phyloP scores from a whole-genome alignment of 1,139 yeast genomes.

The Lodderomyces metapsilosis region DNA sequence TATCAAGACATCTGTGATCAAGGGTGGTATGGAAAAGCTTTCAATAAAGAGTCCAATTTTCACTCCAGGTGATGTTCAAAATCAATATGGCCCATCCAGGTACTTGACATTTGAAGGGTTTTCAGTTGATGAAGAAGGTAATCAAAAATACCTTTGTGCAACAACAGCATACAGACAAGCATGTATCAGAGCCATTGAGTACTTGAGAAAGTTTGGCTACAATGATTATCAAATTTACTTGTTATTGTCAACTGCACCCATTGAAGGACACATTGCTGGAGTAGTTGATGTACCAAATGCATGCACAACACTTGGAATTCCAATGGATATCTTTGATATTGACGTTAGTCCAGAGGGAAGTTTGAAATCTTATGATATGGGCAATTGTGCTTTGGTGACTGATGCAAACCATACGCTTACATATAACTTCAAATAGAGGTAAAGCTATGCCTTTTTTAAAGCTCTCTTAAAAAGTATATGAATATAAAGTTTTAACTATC shows the following conservation, averaged over 20 bases:
- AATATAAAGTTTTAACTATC: background rate
- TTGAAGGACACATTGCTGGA: constrained; percentile 51
- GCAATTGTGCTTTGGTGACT: constrained; percentile 38
- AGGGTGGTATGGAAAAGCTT: constrained; percentile 39
- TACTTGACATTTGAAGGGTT: constrained; percentile 53
- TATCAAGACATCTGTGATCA: constrained; percentile 36
- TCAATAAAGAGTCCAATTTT: constrained; percentile 45
- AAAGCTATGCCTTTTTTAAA: background rate
- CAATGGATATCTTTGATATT: constrained; percentile 51
- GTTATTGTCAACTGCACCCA: constrained; percentile 45
- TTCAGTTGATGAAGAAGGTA: constrained; percentile 46
- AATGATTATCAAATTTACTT: constrained; percentile 50
- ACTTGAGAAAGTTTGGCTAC: constrained; percentile 47
- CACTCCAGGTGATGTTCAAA: constrained; percentile 48
- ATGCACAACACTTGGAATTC: constrained; percentile 49
- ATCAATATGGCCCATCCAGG: constrained; percentile 45
- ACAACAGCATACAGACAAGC: constrained; percentile 51
- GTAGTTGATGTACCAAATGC: constrained; percentile 53
- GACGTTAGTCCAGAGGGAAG: constrained; percentile 43
- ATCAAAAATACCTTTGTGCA: constrained; percentile 43
- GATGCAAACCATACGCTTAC: constrained; percentile 12
- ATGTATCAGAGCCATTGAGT: constrained; percentile 48
- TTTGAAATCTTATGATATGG: constrained; percentile 24
- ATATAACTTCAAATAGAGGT: constrained; percentile 9
- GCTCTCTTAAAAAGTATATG: background rate